phyloP scores from a whole-genome alignment of 495 filamentous ascomycete species.

The Hyaloscypha variabilis region DNA sequence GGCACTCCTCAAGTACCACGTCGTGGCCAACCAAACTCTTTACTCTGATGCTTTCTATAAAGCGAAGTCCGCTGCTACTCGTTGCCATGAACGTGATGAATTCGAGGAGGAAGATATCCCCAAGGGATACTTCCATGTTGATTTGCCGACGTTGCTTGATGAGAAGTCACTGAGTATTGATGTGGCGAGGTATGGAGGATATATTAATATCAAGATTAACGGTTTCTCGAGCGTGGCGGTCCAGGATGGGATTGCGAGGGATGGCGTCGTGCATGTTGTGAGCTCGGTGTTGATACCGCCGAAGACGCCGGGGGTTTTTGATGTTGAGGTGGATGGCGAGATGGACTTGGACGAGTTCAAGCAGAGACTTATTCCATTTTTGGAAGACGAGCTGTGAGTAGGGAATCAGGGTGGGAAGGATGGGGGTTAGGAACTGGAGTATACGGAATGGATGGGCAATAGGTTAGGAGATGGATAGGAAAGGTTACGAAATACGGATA shows the following conservation, averaged over 20 bases:
- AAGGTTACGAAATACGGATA: no score
- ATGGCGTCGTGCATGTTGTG: conserved; percentile 80
- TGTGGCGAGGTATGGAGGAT: conserved; percentile 61
- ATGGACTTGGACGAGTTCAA: conserved; percentile 65
- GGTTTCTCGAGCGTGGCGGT: conserved; percentile 60
- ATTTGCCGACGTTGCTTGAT: conserved; percentile 67
- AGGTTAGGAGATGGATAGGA: no score
- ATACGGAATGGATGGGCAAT: neutral
- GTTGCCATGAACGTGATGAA: conserved; percentile 15
- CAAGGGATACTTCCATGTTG: conserved; percentile 50
- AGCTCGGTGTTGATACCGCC: conserved; percentile 75
- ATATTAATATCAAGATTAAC: conserved; percentile 71
- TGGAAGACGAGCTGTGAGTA: conserved; percentile 29
- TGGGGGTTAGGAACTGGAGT: neutral
- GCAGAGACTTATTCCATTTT: conserved; percentile 28
- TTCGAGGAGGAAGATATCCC: conserved; percentile 16
- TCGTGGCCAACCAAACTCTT: conserved; percentile 72
- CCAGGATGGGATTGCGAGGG: conserved; percentile 66
- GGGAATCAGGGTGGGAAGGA: neutral
- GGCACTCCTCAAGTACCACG: conserved; percentile 76
- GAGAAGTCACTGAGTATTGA: conserved; percentile 65
- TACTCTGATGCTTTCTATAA: conserved; percentile 81
- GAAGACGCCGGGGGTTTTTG: conserved; percentile 39
- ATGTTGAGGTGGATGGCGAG: conserved; percentile 51
- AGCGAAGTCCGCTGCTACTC: neutral